Percentiles rank a stretch among this genome's conserved stretches.
These are phyloP conservation scores for Bryoerythrophyllum caledonicum DNA, from an alignment of 225 moss, liverwort and hornwort genomes.

Conservation along the genomic window DNA sequence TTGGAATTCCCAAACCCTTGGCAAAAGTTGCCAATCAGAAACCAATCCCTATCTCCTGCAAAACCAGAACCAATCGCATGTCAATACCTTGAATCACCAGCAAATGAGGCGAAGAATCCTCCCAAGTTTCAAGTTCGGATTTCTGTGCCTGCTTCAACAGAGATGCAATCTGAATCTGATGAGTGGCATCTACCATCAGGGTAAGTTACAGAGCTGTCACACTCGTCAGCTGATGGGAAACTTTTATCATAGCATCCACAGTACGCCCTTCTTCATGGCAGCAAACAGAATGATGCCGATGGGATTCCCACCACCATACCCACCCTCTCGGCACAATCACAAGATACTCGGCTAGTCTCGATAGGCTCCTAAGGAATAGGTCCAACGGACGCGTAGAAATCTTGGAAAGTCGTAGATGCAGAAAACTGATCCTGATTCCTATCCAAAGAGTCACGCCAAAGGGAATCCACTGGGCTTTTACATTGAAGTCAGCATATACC, in stretches of 20 bases:
- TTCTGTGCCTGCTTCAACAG: background rate
- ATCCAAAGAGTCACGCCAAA: too few relatives aligned
- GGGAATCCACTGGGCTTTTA: background rate
- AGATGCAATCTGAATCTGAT: background rate
- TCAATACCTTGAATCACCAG: background rate
- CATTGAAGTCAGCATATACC: background rate
- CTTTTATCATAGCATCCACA: background rate
- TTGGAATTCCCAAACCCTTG: background rate
- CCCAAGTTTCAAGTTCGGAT: background rate
- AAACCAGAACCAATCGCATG: background rate
- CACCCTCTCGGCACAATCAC: background rate
- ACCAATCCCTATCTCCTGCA: background rate
- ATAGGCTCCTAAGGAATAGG: background rate
- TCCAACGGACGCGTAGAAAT: too few relatives aligned
- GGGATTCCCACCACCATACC: background rate
- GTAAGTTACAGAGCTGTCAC: background rate
- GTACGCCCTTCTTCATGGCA: background rate
- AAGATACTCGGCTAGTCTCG: background rate
- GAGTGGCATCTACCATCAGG: background rate
- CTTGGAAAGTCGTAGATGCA: too few relatives aligned
- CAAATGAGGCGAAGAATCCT: background rate
- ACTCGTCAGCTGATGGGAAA: background rate
- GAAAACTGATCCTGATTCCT: slow-evolving; percentile 2
- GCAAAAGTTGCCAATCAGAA: background rate
- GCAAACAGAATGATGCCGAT: background rate